These are phyloP conservation scores for Penium margaritaceum DNA, from an alignment of 139 green algal genomes.

Conservation along the genomic window DNA sequence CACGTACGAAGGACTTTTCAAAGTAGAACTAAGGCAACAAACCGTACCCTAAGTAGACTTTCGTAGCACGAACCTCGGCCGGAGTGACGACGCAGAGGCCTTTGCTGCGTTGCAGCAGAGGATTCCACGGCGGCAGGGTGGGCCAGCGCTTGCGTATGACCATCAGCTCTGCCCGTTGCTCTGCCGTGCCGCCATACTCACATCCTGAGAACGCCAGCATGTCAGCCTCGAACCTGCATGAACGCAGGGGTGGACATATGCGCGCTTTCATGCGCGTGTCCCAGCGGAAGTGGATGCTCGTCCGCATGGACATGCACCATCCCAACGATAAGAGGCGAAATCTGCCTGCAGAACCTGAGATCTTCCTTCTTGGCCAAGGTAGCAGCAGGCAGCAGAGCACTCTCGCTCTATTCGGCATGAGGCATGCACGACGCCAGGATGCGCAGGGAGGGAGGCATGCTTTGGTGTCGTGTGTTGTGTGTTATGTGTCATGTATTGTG, in stretches of 20 bases:
- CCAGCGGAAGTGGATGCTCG: not conserved
- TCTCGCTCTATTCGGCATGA: no score
- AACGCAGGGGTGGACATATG: not conserved
- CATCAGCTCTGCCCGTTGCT: not conserved
- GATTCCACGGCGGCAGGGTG: constrained; percentile 13
- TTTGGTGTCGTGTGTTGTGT: no score
- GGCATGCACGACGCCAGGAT: no score
- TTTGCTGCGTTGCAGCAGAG: not conserved
- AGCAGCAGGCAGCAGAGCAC: no score
- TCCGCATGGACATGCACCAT: not conserved
- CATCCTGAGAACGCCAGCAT: constrained; percentile 39
- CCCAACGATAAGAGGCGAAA: no score
- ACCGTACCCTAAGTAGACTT: no score
- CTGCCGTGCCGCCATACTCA: constrained; percentile 16
- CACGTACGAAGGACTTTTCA: no score
- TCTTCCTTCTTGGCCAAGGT: not conserved
- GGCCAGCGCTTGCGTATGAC: constrained; percentile 15
- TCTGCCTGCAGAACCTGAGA: not conserved
- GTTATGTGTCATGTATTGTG: no score
- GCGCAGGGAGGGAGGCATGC: no score
- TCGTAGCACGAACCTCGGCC: constrained; percentile 7
- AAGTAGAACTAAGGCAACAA: no score
- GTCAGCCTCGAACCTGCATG: constrained; percentile 32
- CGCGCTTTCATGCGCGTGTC: not conserved
- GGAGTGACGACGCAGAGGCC: constrained; percentile 17